These are phyloP conservation scores for Solanum stenotomum DNA, from an alignment of 257 asterid species.

Conservation along the genomic window DNA sequence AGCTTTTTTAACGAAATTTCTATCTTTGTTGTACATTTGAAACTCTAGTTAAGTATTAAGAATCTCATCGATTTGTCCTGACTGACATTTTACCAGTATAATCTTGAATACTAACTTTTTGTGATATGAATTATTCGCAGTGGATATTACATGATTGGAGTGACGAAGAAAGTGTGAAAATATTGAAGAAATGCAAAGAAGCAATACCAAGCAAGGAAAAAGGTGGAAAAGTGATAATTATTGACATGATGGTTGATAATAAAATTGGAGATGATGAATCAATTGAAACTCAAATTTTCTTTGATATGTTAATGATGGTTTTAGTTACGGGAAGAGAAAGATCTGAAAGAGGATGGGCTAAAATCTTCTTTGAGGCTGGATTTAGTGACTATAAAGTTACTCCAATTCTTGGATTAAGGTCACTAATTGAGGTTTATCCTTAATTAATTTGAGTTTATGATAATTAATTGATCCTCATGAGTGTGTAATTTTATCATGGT, in stretches of 20 bases:
- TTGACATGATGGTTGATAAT: slow-evolving; percentile 7
- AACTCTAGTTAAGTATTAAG: neutral
- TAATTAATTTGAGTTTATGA: neutral
- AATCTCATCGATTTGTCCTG: neutral
- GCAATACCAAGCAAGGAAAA: slow-evolving; percentile 9
- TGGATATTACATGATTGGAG: slow-evolving; percentile 26
- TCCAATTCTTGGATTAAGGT: slow-evolving; percentile 6
- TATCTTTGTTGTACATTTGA: rapidly evolving
- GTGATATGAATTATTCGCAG: neutral
- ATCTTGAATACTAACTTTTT: neutral
- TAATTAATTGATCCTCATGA: neutral
- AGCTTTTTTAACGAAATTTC: neutral
- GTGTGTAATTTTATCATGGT: neutral
- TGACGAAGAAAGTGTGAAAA: slow-evolving; percentile 11
- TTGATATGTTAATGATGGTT: slow-evolving; percentile 20
- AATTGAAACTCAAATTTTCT: slow-evolving; percentile 11
- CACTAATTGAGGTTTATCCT: slow-evolving; percentile 18
- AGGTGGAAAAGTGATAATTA: slow-evolving; percentile 16
- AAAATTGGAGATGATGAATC: neutral
- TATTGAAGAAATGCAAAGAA: slow-evolving; percentile 13
- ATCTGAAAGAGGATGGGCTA: slow-evolving; percentile 2
- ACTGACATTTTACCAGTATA: too few relatives aligned
- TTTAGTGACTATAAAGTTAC: slow-evolving; percentile 6
- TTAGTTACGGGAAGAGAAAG: slow-evolving; percentile 6
- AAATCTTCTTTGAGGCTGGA: slow-evolving; percentile 11